phyloP scores from a whole-genome alignment of 345 rosid species.

The Corymbia maculata region DNA sequence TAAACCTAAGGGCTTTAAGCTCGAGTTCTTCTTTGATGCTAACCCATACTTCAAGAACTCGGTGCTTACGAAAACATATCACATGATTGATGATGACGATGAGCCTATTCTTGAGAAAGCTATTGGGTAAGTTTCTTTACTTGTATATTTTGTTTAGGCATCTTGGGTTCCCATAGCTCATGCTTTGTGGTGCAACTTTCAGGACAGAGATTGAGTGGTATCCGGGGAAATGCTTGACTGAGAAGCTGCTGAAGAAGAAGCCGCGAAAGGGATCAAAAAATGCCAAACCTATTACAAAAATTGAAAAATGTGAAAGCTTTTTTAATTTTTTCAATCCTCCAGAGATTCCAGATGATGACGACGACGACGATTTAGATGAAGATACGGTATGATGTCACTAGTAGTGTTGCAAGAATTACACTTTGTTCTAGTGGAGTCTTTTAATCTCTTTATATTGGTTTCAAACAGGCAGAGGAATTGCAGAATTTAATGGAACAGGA shows the following conservation, averaged over 20 bases:
- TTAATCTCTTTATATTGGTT: not conserved
- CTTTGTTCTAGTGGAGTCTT: not conserved
- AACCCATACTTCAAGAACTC: slow-evolving; percentile 96
- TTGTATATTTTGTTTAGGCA: not conserved
- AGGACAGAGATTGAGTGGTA: slow-evolving; percentile 89
- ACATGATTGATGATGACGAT: slow-evolving; percentile 97
- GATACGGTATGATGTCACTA: slow-evolving; percentile 44
- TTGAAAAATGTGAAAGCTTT: slow-evolving; percentile 89
- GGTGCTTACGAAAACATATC: slow-evolving; percentile 84
- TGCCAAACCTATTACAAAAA: slow-evolving; percentile 80
- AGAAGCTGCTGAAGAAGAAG: slow-evolving; percentile 90
- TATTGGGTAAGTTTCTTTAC: slow-evolving; percentile 45
- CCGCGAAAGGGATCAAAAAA: slow-evolving; percentile 91
- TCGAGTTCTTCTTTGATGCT: slow-evolving; percentile 79
- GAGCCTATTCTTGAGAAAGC: slow-evolving; percentile 97
- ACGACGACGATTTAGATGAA: slow-evolving; percentile 55
- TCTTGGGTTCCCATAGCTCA: not conserved
- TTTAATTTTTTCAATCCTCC: slow-evolving; percentile 96
- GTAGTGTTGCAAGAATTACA: not conserved
- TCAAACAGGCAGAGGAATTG: slow-evolving; percentile 82
- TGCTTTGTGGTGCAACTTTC: not conserved
- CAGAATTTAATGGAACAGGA: slow-evolving; percentile 96
- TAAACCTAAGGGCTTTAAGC: slow-evolving; percentile 93
- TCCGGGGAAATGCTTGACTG: slow-evolving; percentile 90
- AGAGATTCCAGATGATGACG: slow-evolving; percentile 88